These are phyloP conservation scores for Hysterangium stoloniferum DNA, from an alignment of 768 basidiomycete genomes.

Conservation along the genomic window DNA sequence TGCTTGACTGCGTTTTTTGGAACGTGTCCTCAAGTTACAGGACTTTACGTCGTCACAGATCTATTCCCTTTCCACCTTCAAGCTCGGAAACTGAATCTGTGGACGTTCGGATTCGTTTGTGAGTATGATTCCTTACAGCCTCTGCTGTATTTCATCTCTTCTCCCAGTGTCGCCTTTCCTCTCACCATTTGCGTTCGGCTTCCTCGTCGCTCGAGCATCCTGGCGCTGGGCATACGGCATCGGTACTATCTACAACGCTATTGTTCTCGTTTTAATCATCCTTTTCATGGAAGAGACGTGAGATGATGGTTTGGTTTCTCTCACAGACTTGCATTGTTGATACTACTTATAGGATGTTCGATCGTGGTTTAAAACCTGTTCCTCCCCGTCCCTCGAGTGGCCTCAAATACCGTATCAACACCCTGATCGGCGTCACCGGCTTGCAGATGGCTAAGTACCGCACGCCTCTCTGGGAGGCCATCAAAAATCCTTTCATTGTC, in stretches of 20 bases:
- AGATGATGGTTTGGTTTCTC: conserved; percentile 14
- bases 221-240: conserved; percentile 55
- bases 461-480: conserved; percentile 38
- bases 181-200: conserved; percentile 62
- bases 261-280: conserved; percentile 49
- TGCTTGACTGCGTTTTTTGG: conserved; percentile 51
- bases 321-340: conserved; percentile 8
- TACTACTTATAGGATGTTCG: conserved; percentile 41
- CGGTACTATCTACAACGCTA: conserved; percentile 47
- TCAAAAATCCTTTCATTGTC: conserved; percentile 41
- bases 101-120: conserved; percentile 65
- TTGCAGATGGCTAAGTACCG: conserved; percentile 49
- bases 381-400: conserved; percentile 34
- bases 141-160: too few species aligned
- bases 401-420: conserved; percentile 47
- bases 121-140: neutral
- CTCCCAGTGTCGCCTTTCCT: conserved; percentile 45
- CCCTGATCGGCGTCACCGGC: conserved; percentile 58
- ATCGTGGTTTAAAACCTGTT: conserved; percentile 47
- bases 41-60: conserved; percentile 53
- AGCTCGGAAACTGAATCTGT: conserved; percentile 60
- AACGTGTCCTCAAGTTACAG: conserved; percentile 19
- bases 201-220: conserved; percentile 49
- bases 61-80: conserved; percentile 64
- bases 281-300: conserved; percentile 65